Conservation (phyloP, 2,329 filamentous ascomycete genomes). For the Colletotrichum graminicola region DNA sequence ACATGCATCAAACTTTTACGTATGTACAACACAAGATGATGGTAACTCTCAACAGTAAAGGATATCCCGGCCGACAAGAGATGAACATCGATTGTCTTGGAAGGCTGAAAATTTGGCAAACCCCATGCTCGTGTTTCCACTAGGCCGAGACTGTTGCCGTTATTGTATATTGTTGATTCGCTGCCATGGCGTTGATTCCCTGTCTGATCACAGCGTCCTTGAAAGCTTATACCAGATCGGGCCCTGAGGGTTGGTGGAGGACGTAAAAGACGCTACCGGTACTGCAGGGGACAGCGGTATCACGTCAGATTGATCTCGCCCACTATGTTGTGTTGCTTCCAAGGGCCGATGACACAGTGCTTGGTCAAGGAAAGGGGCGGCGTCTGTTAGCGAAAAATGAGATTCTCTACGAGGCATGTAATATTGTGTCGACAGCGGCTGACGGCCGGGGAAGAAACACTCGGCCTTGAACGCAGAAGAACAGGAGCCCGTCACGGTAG, state of each 20-base stretch:
- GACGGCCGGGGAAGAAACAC: conserved; percentile 7
- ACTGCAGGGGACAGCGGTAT: conserved; percentile 40
- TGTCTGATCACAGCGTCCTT: conserved; percentile 1
- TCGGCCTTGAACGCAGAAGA: conserved; percentile 16
- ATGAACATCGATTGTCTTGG: conserved; percentile 13
- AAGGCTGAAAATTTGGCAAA: not conserved
- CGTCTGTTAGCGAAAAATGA: conserved; percentile 10
- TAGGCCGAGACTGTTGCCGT: conserved; percentile 9
- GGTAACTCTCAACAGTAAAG: not conserved
- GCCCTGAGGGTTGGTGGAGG: conserved; percentile 26
- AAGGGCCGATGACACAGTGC: conserved; percentile 15
- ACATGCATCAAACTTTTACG: not conserved
- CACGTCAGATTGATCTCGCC: conserved; percentile 24
- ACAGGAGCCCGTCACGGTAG: conserved; percentile 26
- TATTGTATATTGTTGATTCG: conserved; percentile 6
- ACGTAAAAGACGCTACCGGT: conserved; percentile 35
- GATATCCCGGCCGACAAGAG: not conserved
- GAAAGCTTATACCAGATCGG: conserved; percentile 26
- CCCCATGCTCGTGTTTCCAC: conserved; percentile 17
- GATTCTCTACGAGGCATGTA: conserved; percentile 12
- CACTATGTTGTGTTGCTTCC: not conserved
- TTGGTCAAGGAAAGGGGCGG: not conserved
- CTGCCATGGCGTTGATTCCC: not conserved
- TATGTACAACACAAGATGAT: not conserved
- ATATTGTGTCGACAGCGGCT: conserved; percentile 24